These are phyloP conservation scores for Luffa aegyptiaca DNA, from an alignment of 306 rosid species.

Conservation along the genomic window DNA sequence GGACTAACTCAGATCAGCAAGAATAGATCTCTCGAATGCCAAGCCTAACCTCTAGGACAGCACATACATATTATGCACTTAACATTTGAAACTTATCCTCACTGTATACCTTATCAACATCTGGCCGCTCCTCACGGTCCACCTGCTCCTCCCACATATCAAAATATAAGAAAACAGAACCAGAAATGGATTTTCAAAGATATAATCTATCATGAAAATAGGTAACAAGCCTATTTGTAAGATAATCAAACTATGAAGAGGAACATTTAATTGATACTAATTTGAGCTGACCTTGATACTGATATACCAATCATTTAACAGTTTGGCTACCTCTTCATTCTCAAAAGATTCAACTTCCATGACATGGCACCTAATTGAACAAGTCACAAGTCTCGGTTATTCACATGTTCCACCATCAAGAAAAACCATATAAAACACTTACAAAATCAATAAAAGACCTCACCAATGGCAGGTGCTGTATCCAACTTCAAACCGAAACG, in stretches of 20 bases:
- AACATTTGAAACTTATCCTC: not conserved
- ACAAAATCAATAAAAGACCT: slow-evolving; percentile 10
- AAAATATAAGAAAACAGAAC: slow-evolving; percentile 15
- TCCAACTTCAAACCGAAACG: slow-evolving; percentile 49
- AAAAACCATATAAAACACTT: not conserved
- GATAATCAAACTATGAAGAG: not conserved
- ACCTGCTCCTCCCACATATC: slow-evolving; percentile 45
- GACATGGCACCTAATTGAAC: slow-evolving; percentile 78
- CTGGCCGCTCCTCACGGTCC: slow-evolving; percentile 96
- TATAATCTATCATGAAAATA: not conserved
- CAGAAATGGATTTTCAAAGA: slow-evolving; percentile 4
- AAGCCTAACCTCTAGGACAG: not conserved
- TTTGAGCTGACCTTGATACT: slow-evolving; percentile 60
- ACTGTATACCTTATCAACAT: slow-evolving; percentile 77
- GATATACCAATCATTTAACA: slow-evolving; percentile 85
- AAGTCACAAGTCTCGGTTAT: not conserved
- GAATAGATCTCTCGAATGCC: not conserved
- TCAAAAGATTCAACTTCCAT: slow-evolving; percentile 98
- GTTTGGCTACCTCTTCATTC: slow-evolving; percentile 60
- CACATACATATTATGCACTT: not conserved
- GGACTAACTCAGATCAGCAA: not conserved
- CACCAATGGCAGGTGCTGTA: slow-evolving; percentile 99
- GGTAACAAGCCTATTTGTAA: not conserved
- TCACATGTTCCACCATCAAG: not conserved
- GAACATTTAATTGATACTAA: not conserved